Evolutionary conservation across 2,329 filamentous ascomycete species (phyloP).

Genomic region (Ceratocystis destructans): DNA sequence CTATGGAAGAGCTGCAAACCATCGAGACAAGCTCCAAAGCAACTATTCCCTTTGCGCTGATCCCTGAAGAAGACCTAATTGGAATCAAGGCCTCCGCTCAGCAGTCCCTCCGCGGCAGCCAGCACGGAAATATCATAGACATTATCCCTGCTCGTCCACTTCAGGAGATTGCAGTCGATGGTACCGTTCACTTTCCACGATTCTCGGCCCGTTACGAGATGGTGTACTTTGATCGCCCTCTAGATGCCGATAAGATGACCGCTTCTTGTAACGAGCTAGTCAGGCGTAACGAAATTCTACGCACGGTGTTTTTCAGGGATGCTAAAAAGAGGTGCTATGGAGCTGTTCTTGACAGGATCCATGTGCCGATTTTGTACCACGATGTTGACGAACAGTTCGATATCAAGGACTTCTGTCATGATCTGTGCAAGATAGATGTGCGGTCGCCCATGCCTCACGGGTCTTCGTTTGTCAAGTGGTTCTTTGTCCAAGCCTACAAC

Average conservation of each 20-base stretch:
- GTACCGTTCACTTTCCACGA: slow-evolving; percentile 42
- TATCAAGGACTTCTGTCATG: slow-evolving; percentile 37
- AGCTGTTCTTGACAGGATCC: slow-evolving; percentile 43
- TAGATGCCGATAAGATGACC: slow-evolving; percentile 37
- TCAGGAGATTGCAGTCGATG: slow-evolving; percentile 45
- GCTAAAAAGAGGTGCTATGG: slow-evolving; percentile 36
- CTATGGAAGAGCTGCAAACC: slow-evolving; percentile 29
- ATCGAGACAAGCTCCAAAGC: slow-evolving; percentile 15
- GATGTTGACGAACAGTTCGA: slow-evolving; percentile 34
- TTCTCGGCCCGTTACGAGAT: slow-evolving; percentile 52
- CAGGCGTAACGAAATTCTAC: slow-evolving; percentile 47
- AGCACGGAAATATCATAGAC: slow-evolving; percentile 38
- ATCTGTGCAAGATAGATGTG: slow-evolving; percentile 43
- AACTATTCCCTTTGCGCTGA: slow-evolving; percentile 37
- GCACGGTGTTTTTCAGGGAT: slow-evolving; percentile 47
- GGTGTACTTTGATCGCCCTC: slow-evolving; percentile 42
- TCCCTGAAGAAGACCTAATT: slow-evolving; percentile 2
- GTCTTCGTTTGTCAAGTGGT: slow-evolving; percentile 47
- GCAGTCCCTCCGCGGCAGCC: slow-evolving; percentile 36
- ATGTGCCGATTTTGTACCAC: slow-evolving; percentile 37
- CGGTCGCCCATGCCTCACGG: slow-evolving; percentile 43
- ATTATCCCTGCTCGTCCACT: slow-evolving; percentile 45
- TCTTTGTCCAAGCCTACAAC: slow-evolving; percentile 32
- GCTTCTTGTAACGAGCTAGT: slow-evolving; percentile 42
- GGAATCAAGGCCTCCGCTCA: slow-evolving; percentile 34